Evolutionary conservation across 495 filamentous ascomycete species (phyloP).

Genomic region (Penicillium dipodomyicola): DNA sequence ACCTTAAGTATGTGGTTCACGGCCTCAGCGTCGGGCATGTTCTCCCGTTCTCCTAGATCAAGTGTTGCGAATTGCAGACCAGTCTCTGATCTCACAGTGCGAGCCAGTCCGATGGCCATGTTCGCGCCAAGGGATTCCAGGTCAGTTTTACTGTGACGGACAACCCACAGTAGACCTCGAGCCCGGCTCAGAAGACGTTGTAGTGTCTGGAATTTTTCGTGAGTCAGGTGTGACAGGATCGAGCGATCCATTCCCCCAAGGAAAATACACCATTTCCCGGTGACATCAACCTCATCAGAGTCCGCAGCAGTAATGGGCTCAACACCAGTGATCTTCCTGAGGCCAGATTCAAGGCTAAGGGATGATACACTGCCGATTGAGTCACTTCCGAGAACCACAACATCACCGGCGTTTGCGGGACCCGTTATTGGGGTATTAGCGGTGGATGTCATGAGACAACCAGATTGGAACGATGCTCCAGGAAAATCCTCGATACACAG

Average conservation of each 20-base stretch:
- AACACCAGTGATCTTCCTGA: constrained; percentile 18
- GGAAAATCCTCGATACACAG: constrained; percentile 27
- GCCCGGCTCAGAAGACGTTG: constrained; percentile 25
- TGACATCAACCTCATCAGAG: constrained; percentile 16
- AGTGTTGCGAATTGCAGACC: constrained; percentile 30
- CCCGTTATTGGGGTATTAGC: constrained; percentile 14
- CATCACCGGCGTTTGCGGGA: constrained; percentile 20
- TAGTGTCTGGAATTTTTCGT: constrained; percentile 24
- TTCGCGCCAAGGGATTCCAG: constrained; percentile 22
- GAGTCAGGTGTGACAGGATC: constrained; percentile 23
- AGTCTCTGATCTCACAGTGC: constrained; percentile 35
- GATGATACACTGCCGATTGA: constrained; percentile 15
- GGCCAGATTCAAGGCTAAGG: constrained; percentile 13
- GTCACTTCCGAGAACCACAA: constrained; percentile 22
- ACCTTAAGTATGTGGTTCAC: constrained; percentile 27
- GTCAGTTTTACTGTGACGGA: constrained; percentile 19
- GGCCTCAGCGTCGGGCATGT: constrained; percentile 13
- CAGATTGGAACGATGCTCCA: constrained; percentile 23
- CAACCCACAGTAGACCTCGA: constrained; percentile 32
- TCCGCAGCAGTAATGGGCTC: constrained; percentile 4
- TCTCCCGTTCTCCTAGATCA: constrained; percentile 26
- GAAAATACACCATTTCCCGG: constrained; percentile 37
- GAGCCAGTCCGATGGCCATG: constrained; percentile 32
- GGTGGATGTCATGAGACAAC: constrained; percentile 26
- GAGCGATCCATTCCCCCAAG: constrained; percentile 26